Base-by-base conservation (phyloP, 805 yeast genomes). In the Candida maltosa region DNA sequence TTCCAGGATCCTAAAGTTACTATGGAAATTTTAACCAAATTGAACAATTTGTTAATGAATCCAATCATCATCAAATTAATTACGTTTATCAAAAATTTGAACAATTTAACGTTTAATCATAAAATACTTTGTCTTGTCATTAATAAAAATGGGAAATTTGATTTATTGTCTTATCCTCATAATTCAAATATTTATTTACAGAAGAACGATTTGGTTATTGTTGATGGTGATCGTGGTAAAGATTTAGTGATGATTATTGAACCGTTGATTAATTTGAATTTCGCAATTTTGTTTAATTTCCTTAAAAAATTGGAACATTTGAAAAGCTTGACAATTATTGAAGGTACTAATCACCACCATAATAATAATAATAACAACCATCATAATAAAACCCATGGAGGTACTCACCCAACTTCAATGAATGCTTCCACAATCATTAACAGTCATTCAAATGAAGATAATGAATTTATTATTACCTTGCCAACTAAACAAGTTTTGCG, bases 171-270 rank as follows among this genome's bases (percentile, higher is more conserved):
- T 2, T 75, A 78, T 22, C 84, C 87, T 3, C 71, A 73, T 39
- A 75, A 75, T 47, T 74, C 87, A 10, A 83, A 82, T 48, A 62
- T 84, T 32, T 58, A 59, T 32, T 62, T 84, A 40, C 71, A 68
- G 41, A 67, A 75, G 29, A 69, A 75, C 37, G 93, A 85, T 56
- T 67, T 84, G 50, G 84, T 83, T 7, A 78, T 84, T 14, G 82
- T 83, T 38, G 93, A 85, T 59, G 94, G 93, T 36, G 94, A 85
- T 54, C 68, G 93, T 42, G 94, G 94, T 19, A 82, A 82, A 48
- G 94, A 85, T 56, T 57, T 85, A 43, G 91, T 80, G 7, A 74
- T 79, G 74, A 77, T 84, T 29, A 60, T 83, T 19, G 83, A 81
- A 42, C 87, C 91, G 1, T 56, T 69, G 27, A 71, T 83, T 20